A percentile compares a stretch with the other conserved stretches of the same genome.
Evolutionary conservation across 2,329 filamentous ascomycete species (phyloP).

Genomic region (Aspergillus sp.): DNA sequence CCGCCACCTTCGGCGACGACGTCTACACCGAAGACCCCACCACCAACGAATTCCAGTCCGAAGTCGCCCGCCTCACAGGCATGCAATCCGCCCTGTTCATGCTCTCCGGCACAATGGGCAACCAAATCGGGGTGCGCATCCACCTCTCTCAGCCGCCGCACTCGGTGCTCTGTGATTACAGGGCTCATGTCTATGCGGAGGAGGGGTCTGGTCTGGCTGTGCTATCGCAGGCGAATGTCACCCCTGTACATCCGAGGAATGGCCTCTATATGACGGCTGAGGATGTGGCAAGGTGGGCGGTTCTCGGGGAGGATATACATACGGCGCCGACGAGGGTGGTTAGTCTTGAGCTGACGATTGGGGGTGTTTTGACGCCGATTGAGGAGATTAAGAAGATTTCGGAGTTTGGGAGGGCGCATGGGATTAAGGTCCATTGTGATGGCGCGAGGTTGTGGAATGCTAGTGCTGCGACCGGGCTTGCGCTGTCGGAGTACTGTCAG

Average conservation of each 20-base stretch:
- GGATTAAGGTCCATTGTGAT: constrained; percentile 32
- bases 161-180: constrained; percentile 33
- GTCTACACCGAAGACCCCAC: constrained; percentile 33
- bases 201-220: constrained; percentile 32
- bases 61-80: constrained; percentile 32
- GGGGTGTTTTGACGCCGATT: constrained; percentile 17
- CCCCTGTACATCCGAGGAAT: constrained; percentile 31
- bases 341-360: constrained; percentile 19
- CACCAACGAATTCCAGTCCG: constrained; percentile 30
- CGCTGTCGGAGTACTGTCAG: constrained; percentile 29
- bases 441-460: constrained; percentile 34
- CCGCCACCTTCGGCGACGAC: constrained; percentile 32
- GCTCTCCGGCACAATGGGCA: constrained; percentile 42
- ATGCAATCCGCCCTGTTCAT: constrained; percentile 35
- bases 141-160: constrained; percentile 36
- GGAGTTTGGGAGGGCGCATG: constrained; percentile 15
- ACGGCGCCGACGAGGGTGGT: constrained; percentile 11
- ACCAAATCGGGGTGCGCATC: constrained; percentile 37
- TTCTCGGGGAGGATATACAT: constrained; percentile 22
- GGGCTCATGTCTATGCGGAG: constrained; percentile 34
- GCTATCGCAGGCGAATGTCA: constrained; percentile 34
- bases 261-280: constrained; percentile 35
- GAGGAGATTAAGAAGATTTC: constrained; percentile 26
- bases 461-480: constrained; percentile 22
- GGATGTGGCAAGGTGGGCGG: constrained; percentile 24